phyloP scores from a whole-genome alignment of 2,329 filamentous ascomycete genomes.

The Monosporascus sp. region DNA sequence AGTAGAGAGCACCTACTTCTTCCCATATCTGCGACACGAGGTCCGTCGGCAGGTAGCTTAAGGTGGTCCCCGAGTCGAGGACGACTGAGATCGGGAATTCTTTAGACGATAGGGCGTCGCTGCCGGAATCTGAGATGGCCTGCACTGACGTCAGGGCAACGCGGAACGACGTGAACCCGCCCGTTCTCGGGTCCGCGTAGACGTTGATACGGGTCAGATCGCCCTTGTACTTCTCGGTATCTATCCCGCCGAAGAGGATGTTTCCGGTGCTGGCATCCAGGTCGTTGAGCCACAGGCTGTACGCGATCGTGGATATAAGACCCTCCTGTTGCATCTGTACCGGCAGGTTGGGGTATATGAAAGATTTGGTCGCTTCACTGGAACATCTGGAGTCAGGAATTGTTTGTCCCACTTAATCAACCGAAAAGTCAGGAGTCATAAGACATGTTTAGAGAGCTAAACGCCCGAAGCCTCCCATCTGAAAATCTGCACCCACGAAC shows the following conservation, averaged over 20 bases:
- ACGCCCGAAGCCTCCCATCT: too few species aligned
- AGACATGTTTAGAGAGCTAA: too few species aligned
- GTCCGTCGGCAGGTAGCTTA: conserved; percentile 62
- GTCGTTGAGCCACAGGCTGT: conserved; percentile 65
- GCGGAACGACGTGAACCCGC: conserved; percentile 38
- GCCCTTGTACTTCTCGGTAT: conserved; percentile 67
- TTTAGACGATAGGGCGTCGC: conserved; percentile 37
- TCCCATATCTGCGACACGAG: conserved; percentile 48
- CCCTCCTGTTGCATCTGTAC: conserved; percentile 57
- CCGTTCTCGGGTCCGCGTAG: conserved; percentile 35
- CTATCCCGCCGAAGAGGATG: conserved; percentile 76
- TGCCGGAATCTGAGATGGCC: conserved; percentile 44
- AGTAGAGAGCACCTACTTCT: conserved; percentile 48
- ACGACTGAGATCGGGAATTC: conserved; percentile 52
- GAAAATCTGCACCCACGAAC: too few species aligned
- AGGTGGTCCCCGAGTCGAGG: conserved; percentile 70
- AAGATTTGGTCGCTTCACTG: conserved; percentile 16
- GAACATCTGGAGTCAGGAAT: conserved; percentile 31
- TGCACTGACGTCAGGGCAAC: conserved; percentile 43
- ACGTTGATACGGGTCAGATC: conserved; percentile 57
- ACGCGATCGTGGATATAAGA: conserved; percentile 60
- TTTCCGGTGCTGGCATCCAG: conserved; percentile 57
- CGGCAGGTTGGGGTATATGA: conserved; percentile 54
- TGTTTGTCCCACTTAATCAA: too few species aligned
- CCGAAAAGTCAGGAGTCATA: too few species aligned